phyloP scores from a whole-genome alignment of 768 basidiomycete species.

The Obba rivulosa region DNA sequence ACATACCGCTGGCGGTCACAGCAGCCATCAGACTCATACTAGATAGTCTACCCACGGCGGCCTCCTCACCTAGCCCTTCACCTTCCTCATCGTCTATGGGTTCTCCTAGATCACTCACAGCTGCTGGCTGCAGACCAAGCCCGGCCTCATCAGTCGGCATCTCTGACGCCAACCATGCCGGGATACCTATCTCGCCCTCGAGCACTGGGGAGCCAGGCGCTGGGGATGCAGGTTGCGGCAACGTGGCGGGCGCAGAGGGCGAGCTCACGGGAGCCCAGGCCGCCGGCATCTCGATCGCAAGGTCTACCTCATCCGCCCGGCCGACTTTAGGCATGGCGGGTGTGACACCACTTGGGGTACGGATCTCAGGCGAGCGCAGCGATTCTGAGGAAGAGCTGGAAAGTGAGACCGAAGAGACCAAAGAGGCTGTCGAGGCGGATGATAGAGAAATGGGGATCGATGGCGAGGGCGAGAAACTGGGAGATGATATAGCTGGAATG shows the following conservation, averaged over 20 bases:
- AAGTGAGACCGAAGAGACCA: neutral
- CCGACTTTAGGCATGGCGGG: too few relatives aligned
- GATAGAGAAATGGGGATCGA: neutral
- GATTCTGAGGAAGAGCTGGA: too few relatives aligned
- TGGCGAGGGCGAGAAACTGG: neutral
- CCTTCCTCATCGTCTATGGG: conserved; percentile 33
- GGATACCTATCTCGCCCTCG: neutral
- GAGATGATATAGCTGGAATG: too few relatives aligned
- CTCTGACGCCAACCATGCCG: conserved; percentile 2
- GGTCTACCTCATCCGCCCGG: too few relatives aligned
- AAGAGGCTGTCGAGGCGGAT: neutral
- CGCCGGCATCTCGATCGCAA: too few relatives aligned
- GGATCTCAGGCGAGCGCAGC: too few relatives aligned
- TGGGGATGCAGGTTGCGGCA: too few relatives aligned
- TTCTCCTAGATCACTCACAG: conserved; percentile 5
- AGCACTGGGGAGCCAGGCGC: too few relatives aligned
- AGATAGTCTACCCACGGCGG: conserved; percentile 77
- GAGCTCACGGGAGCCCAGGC: too few relatives aligned
- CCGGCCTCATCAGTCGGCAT: conserved; percentile 2
- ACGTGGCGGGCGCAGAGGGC: too few relatives aligned
- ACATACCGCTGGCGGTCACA: conserved; percentile 71
- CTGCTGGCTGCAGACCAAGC: neutral
- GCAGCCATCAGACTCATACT: conserved; percentile 94
- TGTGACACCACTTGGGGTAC: too few relatives aligned
- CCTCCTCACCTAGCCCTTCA: conserved; percentile 53